Conservation (phyloP, 371 early-diverging fungal species). For the Haplosporangium sp. region DNA sequence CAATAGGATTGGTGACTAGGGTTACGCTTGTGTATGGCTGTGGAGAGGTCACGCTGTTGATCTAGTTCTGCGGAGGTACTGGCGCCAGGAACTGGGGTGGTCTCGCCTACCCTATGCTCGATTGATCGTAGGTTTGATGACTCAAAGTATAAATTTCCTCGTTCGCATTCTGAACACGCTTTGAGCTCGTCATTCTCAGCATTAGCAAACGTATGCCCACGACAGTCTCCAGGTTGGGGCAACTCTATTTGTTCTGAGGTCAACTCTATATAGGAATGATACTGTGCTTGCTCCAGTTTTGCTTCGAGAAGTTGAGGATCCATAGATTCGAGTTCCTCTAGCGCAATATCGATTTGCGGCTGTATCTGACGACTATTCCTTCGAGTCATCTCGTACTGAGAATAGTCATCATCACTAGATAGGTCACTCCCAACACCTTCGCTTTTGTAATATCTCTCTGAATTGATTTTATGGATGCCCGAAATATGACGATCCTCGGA, state of each 20-base stretch:
- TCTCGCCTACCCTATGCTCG: not conserved
- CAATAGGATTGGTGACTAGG: constrained; percentile 23
- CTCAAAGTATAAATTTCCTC: constrained; percentile 1
- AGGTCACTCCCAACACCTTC: constrained; percentile 23
- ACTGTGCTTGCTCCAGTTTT: constrained; percentile 13
- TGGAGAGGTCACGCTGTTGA: not conserved
- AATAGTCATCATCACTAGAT: constrained; percentile 40
- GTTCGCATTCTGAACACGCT: constrained; percentile 27
- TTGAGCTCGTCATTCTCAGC: not conserved
- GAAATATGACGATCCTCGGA: constrained; percentile 14
- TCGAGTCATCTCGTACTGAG: constrained; percentile 32
- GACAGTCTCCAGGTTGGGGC: not conserved
- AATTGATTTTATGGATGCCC: constrained; percentile 6
- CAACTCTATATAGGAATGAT: not conserved
- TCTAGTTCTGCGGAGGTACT: not conserved
- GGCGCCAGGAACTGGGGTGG: not conserved
- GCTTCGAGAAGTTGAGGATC: constrained; percentile 14
- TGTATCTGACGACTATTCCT: constrained; percentile 19
- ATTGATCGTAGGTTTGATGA: not conserved
- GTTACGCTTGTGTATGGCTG: not conserved
- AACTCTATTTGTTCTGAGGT: not conserved
- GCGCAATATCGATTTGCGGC: not conserved
- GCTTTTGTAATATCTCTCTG: constrained; percentile 11
- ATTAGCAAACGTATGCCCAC: not conserved
- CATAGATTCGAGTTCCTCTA: constrained; percentile 4